phyloP scores from a whole-genome alignment of 2,329 filamentous ascomycete genomes.

The Geosmithia putterillii region DNA sequence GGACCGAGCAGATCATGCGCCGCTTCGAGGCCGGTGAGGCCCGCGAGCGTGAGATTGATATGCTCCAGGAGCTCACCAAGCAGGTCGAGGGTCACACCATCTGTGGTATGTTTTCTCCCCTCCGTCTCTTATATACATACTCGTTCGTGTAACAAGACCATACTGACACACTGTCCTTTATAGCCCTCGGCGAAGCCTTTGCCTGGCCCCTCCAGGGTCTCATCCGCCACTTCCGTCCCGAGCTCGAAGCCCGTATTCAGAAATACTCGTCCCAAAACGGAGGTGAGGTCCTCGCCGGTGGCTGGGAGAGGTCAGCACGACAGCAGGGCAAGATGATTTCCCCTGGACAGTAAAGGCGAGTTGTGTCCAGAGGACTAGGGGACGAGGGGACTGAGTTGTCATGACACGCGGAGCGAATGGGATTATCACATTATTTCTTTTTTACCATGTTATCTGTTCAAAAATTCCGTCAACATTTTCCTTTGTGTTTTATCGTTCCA shows the following conservation, averaged over 20 bases:
- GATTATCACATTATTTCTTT: neutral
- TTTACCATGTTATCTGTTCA: no score
- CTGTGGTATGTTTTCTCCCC: conserved; percentile 52
- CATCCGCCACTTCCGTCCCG: conserved; percentile 94
- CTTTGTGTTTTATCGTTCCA: neutral
- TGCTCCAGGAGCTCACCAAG: conserved; percentile 98
- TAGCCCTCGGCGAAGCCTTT: conserved; percentile 89
- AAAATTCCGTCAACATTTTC: no score
- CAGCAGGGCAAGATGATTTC: conserved; percentile 75
- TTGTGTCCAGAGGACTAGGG: conserved; percentile 7
- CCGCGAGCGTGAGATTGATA: conserved; percentile 88
- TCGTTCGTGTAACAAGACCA: conserved; percentile 6
- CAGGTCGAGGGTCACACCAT: conserved; percentile 99
- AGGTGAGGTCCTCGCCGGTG: conserved; percentile 68
- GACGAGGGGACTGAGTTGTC: no score
- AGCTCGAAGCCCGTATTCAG: conserved; percentile 84
- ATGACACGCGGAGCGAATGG: no score
- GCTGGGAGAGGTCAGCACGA: conserved; percentile 66
- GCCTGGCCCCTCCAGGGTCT: conserved; percentile 97
- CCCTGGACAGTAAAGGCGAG: conserved; percentile 64
- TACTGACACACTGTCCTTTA: conserved; percentile 10
- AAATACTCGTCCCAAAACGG: conserved; percentile 64
- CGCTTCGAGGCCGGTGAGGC: conserved; percentile 88
- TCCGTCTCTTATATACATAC: neutral
- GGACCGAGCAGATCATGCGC: conserved; percentile 98